These are phyloP conservation scores for Quercus phellos DNA, from an alignment of 331 rosid genomes.

Conservation along the genomic window DNA sequence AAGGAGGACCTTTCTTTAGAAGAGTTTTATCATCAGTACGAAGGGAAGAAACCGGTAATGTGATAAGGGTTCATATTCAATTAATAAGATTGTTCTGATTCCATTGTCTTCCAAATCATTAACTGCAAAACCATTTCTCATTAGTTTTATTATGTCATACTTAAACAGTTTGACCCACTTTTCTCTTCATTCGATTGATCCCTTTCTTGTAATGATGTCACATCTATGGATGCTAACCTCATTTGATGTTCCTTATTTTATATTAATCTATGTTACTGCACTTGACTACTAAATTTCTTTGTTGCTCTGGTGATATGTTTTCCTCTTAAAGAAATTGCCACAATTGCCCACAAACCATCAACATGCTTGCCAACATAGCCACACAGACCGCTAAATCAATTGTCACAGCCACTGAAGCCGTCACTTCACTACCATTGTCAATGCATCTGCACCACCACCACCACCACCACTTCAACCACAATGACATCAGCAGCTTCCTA, in stretches of 20 bases:
- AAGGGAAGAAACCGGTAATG: conserved; percentile 85
- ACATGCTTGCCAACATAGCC: background rate
- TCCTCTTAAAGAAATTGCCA: background rate
- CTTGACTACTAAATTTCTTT: background rate
- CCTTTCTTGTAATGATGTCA: background rate
- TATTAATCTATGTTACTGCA: background rate
- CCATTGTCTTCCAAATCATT: background rate
- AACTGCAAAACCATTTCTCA: background rate
- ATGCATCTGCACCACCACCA: background rate
- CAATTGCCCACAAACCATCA: background rate
- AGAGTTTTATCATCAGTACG: conserved; percentile 54
- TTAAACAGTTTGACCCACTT: background rate
- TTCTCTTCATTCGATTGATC: background rate
- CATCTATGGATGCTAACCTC: background rate
- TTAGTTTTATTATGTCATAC: background rate
- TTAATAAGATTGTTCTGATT: background rate
- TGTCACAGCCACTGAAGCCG: background rate
- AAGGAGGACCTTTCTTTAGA: conserved; percentile 41
- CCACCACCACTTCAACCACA: background rate
- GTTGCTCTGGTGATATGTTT: background rate
- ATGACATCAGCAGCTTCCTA: too few relatives aligned
- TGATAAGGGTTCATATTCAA: conserved; percentile 3
- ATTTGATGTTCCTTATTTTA: background rate
- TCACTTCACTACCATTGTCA: background rate
- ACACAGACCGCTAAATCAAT: background rate